phyloP scores from a whole-genome alignment of 1,284 basidiomycete species.

The Wolfiporia cocos region DNA sequence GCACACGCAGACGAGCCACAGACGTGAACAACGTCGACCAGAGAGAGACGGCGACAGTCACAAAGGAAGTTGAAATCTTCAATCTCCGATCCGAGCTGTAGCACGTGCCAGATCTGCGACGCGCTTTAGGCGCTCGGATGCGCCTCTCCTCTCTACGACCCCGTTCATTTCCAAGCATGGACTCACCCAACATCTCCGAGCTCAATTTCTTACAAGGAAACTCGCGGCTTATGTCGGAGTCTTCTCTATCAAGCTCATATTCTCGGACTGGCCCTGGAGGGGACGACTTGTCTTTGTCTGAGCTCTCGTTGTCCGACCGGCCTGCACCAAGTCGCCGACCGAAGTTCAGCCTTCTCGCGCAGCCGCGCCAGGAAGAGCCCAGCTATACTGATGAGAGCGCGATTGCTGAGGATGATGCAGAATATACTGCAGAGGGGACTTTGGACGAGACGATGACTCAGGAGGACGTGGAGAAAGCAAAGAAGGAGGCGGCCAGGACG shows the following conservation, averaged over 20 bases:
- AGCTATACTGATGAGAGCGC: constrained; percentile 15
- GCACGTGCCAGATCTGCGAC: constrained; percentile 5
- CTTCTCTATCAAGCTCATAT: constrained; percentile 36
- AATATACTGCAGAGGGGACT: constrained; percentile 16
- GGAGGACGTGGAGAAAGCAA: constrained; percentile 22
- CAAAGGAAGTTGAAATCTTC: constrained; percentile 11
- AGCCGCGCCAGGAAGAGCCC: constrained; percentile 12
- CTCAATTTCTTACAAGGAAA: constrained; percentile 29
- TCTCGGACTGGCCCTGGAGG: constrained; percentile 39
- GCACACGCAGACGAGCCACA: too few species aligned
- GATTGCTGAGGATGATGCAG: constrained; percentile 24
- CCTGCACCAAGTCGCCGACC: constrained; percentile 14
- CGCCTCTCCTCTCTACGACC: background rate
- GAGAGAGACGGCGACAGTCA: constrained; percentile 1
- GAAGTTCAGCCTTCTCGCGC: constrained; percentile 38
- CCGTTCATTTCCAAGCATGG: constrained; percentile 16
- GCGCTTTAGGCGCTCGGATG: background rate
- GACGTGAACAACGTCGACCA: too few species aligned
- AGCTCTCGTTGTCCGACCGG: constrained; percentile 46
- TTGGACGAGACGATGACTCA: constrained; percentile 24
- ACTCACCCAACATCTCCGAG: constrained; percentile 29
- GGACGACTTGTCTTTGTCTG: constrained; percentile 57
- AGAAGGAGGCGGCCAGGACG: constrained; percentile 31
- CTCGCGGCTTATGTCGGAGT: constrained; percentile 48
- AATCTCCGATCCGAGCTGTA: constrained; percentile 14